Evolutionary conservation across 495 filamentous ascomycete species (phyloP), one percentile per base, ranked within the genome.

Genomic region (Aspergillus heteromorphus): DNA sequence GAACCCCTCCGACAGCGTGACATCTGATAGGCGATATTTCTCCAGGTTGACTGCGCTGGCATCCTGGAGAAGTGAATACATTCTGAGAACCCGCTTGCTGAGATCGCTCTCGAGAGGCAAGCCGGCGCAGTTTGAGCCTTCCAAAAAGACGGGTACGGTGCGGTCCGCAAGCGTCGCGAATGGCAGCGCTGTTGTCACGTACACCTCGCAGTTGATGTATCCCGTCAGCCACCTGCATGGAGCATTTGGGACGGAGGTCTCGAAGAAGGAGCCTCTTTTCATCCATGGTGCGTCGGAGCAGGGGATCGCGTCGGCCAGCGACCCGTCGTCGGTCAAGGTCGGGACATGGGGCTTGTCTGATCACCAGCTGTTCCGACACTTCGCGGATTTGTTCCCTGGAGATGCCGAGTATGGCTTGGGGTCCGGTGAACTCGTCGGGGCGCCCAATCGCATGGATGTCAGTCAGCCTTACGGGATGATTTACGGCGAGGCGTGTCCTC

Each of bases 41-140:
- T 81, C 89, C 7, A 79, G 90, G 48, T 76, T 97, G 36, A 92
- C 87, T 25, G 78, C 83, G 11, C 73, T 88, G 40, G 86, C 88
- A 17, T 91, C 91, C 1, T 97, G 92, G 92, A 82, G 91, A 27
- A 95, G 88, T 66, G 92, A 97, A 65, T 97, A 96, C 64, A 87
- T 96, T 38, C 67, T 93, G 25, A 79, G 92, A 20, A 97, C 90
- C n/a, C 82, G 87, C 41, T 76, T 96, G 54, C 75, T 97, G 38
- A 81, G 89, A 36, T 92, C 88, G 45, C 74, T 97, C 49, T 78
- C 75, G 29, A 81, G 89, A 49, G 92, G 91, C 71, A 95, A 86
- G 69, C 85, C 83, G 51, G 78, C 76, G 54, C 79, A 77, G 62
- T 79, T 70, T 66, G 79, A 76, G 60, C 79, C 74, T 49, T 71